phyloP scores from a whole-genome alignment of 257 asterid genomes.

The Ilex aquifolium region DNA sequence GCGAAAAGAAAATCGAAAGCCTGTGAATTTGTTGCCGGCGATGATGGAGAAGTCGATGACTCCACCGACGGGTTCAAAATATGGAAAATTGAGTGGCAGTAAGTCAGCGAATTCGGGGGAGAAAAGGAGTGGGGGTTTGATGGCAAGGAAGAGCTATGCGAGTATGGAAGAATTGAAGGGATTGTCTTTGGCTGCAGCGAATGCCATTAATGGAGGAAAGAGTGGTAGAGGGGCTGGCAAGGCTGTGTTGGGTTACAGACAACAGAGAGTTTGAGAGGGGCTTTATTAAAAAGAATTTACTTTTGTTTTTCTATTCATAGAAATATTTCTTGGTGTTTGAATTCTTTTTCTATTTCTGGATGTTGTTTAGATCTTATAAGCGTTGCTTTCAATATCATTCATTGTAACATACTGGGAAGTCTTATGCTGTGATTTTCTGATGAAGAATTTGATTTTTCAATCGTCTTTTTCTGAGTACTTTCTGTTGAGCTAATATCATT shows the following conservation, averaged over 20 bases:
- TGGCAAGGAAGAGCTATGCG: slow-evolving; percentile 81
- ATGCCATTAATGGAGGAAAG: slow-evolving; percentile 42
- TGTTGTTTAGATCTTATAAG: too few relatives aligned
- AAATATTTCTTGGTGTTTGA: too few relatives aligned
- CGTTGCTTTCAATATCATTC: too few relatives aligned
- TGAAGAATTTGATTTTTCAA: too few relatives aligned
- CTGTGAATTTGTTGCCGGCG: slow-evolving; percentile 34
- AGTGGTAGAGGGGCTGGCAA: slow-evolving; percentile 33
- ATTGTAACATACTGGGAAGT: too few relatives aligned
- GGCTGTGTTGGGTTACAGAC: slow-evolving; percentile 48
- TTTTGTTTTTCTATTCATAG: neutral
- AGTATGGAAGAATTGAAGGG: slow-evolving; percentile 66
- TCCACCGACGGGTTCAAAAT: slow-evolving; percentile 57
- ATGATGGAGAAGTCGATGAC: slow-evolving; percentile 47
- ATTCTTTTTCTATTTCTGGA: too few relatives aligned
- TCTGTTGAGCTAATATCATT: too few relatives aligned
- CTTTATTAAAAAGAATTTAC: neutral
- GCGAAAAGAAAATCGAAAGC: slow-evolving; percentile 89
- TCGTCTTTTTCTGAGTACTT: too few relatives aligned
- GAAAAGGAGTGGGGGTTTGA: slow-evolving; percentile 60
- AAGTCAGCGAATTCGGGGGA: slow-evolving; percentile 70
- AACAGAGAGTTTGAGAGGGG: slow-evolving; percentile 21
- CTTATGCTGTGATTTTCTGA: too few relatives aligned
- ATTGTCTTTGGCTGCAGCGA: slow-evolving; percentile 42
- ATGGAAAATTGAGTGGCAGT: slow-evolving; percentile 47